Percentiles rank a stretch among this genome's conserved stretches.
These are phyloP conservation scores for Penicillium sp. DNA, from an alignment of 2,329 filamentous ascomycete species.

Conservation along the genomic window DNA sequence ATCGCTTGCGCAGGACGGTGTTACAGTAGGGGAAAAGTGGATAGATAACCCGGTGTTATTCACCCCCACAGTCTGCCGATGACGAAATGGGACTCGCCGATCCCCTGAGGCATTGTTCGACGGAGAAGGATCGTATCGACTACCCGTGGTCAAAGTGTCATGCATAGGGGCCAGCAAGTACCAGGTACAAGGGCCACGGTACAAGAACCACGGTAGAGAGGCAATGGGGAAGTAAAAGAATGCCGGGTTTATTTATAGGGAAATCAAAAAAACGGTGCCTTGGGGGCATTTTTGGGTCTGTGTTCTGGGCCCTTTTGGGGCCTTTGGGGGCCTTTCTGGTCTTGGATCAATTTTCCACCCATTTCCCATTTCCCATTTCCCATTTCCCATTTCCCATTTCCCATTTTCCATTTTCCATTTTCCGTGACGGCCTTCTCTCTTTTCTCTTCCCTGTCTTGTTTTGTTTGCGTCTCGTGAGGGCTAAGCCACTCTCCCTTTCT, in stretches of 20 bases:
- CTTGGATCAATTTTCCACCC: neutral
- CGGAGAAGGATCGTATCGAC: neutral
- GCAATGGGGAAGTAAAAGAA: neutral
- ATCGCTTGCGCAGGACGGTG: neutral
- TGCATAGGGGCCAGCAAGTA: slow-evolving; percentile 12
- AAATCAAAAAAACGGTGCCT: slow-evolving; percentile 5
- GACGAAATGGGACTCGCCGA: neutral
- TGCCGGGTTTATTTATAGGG: slow-evolving; percentile 17
- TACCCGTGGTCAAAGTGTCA: neutral
- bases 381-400: neutral
- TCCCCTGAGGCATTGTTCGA: neutral
- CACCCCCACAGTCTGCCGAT: neutral
- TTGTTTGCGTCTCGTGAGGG: slow-evolving; percentile 8
- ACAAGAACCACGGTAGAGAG: no score
- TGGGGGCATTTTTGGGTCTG: neutral
- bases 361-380: neutral
- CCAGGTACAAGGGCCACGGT: slow-evolving; percentile 17
- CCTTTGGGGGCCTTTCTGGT: neutral
- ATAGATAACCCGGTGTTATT: neutral
- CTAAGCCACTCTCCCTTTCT: neutral
- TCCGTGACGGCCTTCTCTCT: neutral
- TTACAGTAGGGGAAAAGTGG: neutral
- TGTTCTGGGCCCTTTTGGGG: neutral
- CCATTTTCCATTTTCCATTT: neutral
- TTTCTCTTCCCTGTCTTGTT: slow-evolving; percentile 16